Percentiles rank a stretch among this genome's conserved stretches.
These are phyloP conservation scores for Carex parvula DNA, from an alignment of 176 grass and related monocot genomes.

Conservation along the genomic window DNA sequence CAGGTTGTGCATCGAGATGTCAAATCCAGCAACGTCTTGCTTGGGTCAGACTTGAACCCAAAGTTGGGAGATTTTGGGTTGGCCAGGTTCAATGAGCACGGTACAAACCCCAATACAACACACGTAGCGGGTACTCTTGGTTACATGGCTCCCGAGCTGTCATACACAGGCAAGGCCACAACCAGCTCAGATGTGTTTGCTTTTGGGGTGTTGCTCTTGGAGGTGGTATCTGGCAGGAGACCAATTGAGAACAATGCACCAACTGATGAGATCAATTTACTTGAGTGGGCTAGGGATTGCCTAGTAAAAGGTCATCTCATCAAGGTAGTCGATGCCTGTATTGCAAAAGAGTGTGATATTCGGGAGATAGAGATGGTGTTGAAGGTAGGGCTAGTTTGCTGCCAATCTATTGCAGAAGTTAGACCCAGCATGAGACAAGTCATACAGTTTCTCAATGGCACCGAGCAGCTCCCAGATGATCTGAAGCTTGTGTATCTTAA, in stretches of 20 bases:
- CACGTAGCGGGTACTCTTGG: constrained; percentile 37
- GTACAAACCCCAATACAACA: constrained; percentile 34
- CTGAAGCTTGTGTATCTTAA: constrained; percentile 29
- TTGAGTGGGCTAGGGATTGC: constrained; percentile 37
- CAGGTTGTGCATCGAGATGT: constrained; percentile 51
- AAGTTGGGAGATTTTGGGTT: constrained; percentile 43
- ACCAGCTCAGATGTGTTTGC: constrained; percentile 44
- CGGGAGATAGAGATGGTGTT: constrained; percentile 35
- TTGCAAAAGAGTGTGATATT: constrained; percentile 23
- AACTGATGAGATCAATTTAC: constrained; percentile 23
- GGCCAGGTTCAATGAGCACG: constrained; percentile 39
- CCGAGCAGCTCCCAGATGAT: constrained; percentile 28
- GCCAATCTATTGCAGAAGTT: constrained; percentile 31
- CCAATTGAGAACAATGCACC: constrained; percentile 22
- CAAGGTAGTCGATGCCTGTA: constrained; percentile 21
- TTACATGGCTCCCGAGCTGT: constrained; percentile 46
- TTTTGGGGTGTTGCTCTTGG: constrained; percentile 43
- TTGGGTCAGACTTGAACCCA: constrained; percentile 27
- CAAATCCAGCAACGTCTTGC: constrained; percentile 51
- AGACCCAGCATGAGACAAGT: constrained; percentile 46
- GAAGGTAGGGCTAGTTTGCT: constrained; percentile 42
- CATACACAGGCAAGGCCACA: constrained; percentile 34
- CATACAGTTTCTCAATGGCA: constrained; percentile 24
- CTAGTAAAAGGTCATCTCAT: constrained; percentile 13
- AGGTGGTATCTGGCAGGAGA: constrained; percentile 44